A percentile compares a stretch with the other conserved stretches of the same genome.
phyloP scores from a whole-genome alignment of 2,329 filamentous ascomycete genomes.

The Penicillium fuscoglaucum region DNA sequence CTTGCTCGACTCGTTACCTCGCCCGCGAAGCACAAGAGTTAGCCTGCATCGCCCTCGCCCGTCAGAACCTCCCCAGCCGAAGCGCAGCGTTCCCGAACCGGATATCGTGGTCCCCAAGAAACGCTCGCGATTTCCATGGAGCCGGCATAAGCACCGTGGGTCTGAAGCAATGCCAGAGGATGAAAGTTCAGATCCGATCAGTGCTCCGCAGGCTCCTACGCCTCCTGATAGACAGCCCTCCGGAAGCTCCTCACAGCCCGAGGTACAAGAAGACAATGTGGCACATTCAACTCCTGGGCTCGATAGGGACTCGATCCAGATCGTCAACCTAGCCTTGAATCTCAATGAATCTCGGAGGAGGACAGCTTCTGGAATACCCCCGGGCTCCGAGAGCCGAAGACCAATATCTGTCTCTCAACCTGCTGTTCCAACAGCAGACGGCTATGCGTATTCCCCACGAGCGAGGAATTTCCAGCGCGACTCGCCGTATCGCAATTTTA shows the following conservation, averaged over 20 bases:
- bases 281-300: conserved; percentile 41
- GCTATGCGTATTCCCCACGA: conserved; percentile 17
- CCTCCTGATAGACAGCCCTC: conserved; percentile 16
- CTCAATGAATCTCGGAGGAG: conserved; percentile 74
- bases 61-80: conserved; percentile 37
- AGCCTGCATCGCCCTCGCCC: conserved; percentile 27
- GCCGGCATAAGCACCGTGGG: conserved; percentile 34
- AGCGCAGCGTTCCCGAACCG: conserved; percentile 42
- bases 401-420: conserved; percentile 29
- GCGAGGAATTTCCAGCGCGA: conserved; percentile 18
- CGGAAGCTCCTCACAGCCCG: conserved; percentile 16
- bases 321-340: conserved; percentile 88
- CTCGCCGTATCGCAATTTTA: conserved; percentile 22
- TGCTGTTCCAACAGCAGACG: conserved; percentile 24
- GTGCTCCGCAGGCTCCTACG: conserved; percentile 13
- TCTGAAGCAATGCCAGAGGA: conserved; percentile 33
- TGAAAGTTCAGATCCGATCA: conserved; percentile 9
- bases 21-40: conserved; percentile 29
- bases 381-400: conserved; percentile 48
- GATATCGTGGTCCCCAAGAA: conserved; percentile 38
- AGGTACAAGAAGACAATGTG: conserved; percentile 9
- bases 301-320: conserved; percentile 79
- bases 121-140: conserved; percentile 37
- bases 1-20: conserved; percentile 46
- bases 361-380: conserved; percentile 57